phyloP scores from a whole-genome alignment of 1,284 basidiomycete genomes.

The Meripilus lineatus region DNA sequence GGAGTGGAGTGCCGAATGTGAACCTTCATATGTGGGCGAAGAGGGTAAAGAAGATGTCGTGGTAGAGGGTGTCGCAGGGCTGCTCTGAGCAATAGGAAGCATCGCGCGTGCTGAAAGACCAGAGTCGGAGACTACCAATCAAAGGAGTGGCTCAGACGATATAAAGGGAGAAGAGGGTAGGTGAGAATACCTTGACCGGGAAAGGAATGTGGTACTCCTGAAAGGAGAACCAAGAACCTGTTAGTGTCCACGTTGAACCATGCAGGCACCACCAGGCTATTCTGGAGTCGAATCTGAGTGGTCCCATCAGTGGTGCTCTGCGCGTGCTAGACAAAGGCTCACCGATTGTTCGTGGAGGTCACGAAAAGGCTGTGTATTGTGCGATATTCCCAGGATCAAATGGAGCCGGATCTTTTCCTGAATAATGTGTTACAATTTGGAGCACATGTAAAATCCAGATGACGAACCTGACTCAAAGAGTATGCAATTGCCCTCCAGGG shows the following conservation, averaged over 20 bases:
- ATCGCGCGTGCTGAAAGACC: too few relatives aligned
- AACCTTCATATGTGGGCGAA: too few relatives aligned
- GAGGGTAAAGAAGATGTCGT: too few relatives aligned
- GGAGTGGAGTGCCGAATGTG: too few relatives aligned
- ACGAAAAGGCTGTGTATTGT: conserved; percentile 39
- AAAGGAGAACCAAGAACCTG: neutral
- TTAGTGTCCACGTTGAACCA: conserved; percentile 35
- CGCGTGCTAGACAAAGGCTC: conserved; percentile 20
- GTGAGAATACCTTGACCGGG: neutral
- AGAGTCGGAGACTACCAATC: too few relatives aligned
- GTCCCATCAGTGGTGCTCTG: conserved; percentile 2
- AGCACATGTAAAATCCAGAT: conserved; percentile 1
- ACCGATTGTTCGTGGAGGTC: conserved; percentile 53
- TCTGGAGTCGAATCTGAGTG: conserved; percentile 11
- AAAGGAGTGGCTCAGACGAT: too few relatives aligned
- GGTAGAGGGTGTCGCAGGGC: too few relatives aligned
- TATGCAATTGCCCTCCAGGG: conserved; percentile 18
- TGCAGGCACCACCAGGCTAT: conserved; percentile 24
- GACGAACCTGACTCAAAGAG: conserved; percentile 41
- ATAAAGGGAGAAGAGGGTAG: conserved; percentile 11
- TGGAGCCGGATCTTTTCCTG: conserved; percentile 56
- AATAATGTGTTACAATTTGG: conserved; percentile 5
- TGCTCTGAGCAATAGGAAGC: too few relatives aligned
- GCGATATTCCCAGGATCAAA: conserved; percentile 45
- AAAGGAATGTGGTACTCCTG: conserved; percentile 1